phyloP scores from a whole-genome alignment of 768 basidiomycete genomes.

The Boletus pseudo-olivaceus region DNA sequence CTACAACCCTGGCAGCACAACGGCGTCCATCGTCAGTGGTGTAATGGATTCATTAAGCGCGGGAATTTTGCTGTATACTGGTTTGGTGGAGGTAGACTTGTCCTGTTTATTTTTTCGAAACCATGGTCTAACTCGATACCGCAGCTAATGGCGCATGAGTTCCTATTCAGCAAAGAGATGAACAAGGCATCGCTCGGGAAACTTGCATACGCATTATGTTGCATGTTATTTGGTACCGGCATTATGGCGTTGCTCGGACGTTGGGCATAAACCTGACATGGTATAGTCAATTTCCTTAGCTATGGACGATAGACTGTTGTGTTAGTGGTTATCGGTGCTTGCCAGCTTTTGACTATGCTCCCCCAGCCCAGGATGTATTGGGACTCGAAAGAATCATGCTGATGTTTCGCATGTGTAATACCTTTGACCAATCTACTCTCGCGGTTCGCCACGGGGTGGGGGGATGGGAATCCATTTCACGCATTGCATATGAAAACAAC shows the following conservation, averaged over 20 bases:
- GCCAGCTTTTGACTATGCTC: not conserved
- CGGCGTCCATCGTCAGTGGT: conserved; percentile 79
- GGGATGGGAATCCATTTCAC: not conserved
- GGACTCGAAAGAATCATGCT: not conserved
- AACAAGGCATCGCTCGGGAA: conserved; percentile 60
- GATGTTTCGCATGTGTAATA: not conserved
- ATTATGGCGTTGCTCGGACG: conserved; percentile 89
- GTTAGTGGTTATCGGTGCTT: no score
- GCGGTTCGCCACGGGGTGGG: not conserved
- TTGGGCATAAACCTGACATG: conserved; percentile 61
- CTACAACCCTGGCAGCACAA: conserved; percentile 79
- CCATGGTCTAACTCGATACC: conserved; percentile 1
- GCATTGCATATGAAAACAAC: not conserved
- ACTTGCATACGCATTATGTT: conserved; percentile 69
- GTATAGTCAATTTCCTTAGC: not conserved
- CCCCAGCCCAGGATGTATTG: not conserved
- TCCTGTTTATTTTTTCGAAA: not conserved
- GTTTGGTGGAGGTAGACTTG: conserved; percentile 66
- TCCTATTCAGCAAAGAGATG: conserved; percentile 87
- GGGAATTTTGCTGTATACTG: conserved; percentile 87
- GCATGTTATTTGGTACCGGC: conserved; percentile 78
- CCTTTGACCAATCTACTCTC: not conserved
- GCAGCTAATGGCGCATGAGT: conserved; percentile 89
- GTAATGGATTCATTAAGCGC: conserved; percentile 80
- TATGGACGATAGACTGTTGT: not conserved